Percentiles rank a stretch among this genome's conserved stretches.
These are phyloP conservation scores for Globisporangium takayamanum DNA, from an alignment of 352 stramenopile genomes.

Conservation along the genomic window DNA sequence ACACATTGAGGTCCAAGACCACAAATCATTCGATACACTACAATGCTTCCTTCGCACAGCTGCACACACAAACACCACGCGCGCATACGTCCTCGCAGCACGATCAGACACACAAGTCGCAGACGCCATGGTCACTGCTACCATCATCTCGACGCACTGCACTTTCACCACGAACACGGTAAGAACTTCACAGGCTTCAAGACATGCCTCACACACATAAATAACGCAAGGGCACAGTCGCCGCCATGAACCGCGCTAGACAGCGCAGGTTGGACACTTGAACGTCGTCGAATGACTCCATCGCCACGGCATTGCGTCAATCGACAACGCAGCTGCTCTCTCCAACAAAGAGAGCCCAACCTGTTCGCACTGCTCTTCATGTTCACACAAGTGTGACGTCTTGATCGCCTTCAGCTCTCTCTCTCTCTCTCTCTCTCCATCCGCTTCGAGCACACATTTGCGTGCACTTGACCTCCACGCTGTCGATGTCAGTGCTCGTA, in stretches of 20 bases:
- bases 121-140: slow-evolving; percentile 3
- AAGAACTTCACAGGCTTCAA: slow-evolving; percentile 5
- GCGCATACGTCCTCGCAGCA: slow-evolving; percentile 1
- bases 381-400: too few relatives aligned
- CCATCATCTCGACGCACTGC: background rate
- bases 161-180: slow-evolving; percentile 1
- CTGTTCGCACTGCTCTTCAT: too few relatives aligned
- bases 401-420: too few relatives aligned
- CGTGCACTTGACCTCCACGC: too few relatives aligned
- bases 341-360: too few relatives aligned
- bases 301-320: background rate
- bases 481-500: too few relatives aligned
- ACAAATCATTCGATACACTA: slow-evolving; percentile 1
- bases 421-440: too few relatives aligned
- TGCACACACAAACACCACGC: background rate
- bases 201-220: slow-evolving; percentile 3
- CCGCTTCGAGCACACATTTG: too few relatives aligned
- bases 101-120: slow-evolving; percentile 3
- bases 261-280: slow-evolving; percentile 4
- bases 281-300: slow-evolving; percentile 4
- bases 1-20: slow-evolving; percentile 3
- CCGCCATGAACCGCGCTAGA: slow-evolving; percentile 7
- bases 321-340: slow-evolving; percentile 2
- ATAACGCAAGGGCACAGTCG: slow-evolving; percentile 1
- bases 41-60: background rate